phyloP scores from a whole-genome alignment of 129 eudicot species.

The Glebionis coronaria region DNA sequence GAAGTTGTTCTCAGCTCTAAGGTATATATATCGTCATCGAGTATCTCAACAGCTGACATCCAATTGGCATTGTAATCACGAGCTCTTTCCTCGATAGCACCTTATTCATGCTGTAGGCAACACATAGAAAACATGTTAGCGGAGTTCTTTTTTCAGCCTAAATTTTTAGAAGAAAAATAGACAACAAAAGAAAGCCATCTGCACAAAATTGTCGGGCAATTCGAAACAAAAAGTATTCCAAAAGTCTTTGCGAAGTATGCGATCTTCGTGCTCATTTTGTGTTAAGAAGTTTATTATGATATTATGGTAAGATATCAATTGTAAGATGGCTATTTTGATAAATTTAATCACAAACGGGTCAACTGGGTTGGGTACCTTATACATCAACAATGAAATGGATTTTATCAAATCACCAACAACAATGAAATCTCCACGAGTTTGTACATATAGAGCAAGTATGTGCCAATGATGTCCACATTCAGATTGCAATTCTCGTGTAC shows the following conservation, averaged over 20 bases:
- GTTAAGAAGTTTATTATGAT: too few relatives aligned
- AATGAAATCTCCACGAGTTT: constrained; percentile 95
- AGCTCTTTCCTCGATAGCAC: constrained; percentile 97
- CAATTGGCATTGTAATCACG: constrained; percentile 97
- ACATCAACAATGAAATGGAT: constrained; percentile 81
- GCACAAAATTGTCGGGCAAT: too few relatives aligned
- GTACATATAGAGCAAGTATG: constrained; percentile 95
- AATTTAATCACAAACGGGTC: not conserved
- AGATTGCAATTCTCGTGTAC: constrained; percentile 81
- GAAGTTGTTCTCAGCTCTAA: constrained; percentile 87
- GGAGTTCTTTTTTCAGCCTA: too few relatives aligned
- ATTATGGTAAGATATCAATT: not conserved
- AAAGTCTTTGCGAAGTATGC: too few relatives aligned
- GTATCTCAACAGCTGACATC: constrained; percentile 98
- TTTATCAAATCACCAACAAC: constrained; percentile 97
- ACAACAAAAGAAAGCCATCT: not conserved
- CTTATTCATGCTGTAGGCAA: constrained; percentile 76
- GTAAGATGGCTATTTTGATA: not conserved
- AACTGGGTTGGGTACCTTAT: constrained; percentile 47
- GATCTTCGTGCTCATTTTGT: too few relatives aligned
- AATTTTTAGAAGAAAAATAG: not conserved
- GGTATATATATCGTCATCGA: constrained; percentile 86
- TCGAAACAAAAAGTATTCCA: too few relatives aligned
- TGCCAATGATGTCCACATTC: constrained; percentile 99
- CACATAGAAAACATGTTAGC: not conserved